phyloP scores from a whole-genome alignment of 2,329 filamentous ascomycete genomes.

The Kalmusia sp. region DNA sequence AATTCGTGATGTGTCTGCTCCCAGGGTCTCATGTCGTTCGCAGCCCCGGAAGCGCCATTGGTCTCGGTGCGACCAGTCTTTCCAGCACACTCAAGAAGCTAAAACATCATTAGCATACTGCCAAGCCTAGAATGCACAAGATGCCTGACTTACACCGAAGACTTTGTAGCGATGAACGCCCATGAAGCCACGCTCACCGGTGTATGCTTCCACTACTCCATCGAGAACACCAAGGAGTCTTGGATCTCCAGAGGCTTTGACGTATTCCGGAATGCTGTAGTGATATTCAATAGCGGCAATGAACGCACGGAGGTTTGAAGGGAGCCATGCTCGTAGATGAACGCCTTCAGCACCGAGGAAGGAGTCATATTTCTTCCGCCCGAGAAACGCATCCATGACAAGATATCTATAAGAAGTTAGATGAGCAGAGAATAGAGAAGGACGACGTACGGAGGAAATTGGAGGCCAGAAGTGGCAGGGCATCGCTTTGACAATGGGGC shows the following conservation, averaged over 20 bases:
- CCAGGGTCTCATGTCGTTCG: constrained; percentile 28
- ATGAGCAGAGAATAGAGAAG: background rate
- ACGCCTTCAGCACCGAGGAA: constrained; percentile 62
- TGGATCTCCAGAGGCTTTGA: constrained; percentile 58
- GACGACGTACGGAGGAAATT: constrained; percentile 25
- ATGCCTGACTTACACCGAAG: constrained; percentile 52
- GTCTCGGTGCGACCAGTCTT: constrained; percentile 60
- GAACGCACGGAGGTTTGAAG: constrained; percentile 62
- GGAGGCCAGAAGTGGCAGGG: constrained; percentile 31
- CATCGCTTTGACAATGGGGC: constrained; percentile 33
- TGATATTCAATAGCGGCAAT: constrained; percentile 64
- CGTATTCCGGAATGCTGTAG: constrained; percentile 62
- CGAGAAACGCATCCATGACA: constrained; percentile 35
- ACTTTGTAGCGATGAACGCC: constrained; percentile 65
- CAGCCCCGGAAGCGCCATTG: constrained; percentile 30
- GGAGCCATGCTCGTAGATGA: constrained; percentile 62
- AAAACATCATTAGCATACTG: background rate
- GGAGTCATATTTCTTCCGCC: constrained; percentile 56
- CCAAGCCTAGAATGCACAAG: background rate
- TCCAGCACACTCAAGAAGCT: constrained; percentile 58
- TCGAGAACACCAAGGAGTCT: constrained; percentile 61
- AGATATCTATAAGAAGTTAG: constrained; percentile 15
- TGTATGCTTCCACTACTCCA: constrained; percentile 63
- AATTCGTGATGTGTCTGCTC: constrained; percentile 46
- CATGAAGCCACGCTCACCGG: constrained; percentile 64